These are phyloP conservation scores for Pseudogymnoascus sp. DNA, from an alignment of 2,329 filamentous ascomycete species.

Conservation along the genomic window DNA sequence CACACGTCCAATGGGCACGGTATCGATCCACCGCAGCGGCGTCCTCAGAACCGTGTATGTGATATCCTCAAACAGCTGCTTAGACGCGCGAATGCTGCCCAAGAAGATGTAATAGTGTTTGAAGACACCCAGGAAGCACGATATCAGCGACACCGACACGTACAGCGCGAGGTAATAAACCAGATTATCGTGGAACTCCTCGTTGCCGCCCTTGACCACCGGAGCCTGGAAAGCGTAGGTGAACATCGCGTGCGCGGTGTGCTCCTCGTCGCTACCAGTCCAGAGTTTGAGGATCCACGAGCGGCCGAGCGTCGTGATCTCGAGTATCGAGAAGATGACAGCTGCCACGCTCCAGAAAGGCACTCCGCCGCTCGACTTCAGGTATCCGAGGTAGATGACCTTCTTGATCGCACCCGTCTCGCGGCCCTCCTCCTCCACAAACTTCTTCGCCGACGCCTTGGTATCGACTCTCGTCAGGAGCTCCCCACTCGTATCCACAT, in stretches of 20 bases:
- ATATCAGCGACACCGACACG: constrained; percentile 48
- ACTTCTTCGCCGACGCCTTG: constrained; percentile 54
- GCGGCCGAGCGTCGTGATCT: constrained; percentile 42
- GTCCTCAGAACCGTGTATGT: constrained; percentile 62
- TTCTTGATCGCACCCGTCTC: constrained; percentile 63
- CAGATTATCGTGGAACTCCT: constrained; percentile 34
- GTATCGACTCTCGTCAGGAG: constrained; percentile 44
- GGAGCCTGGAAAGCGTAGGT: constrained; percentile 38
- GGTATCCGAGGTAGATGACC: constrained; percentile 60
- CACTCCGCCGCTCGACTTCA: constrained; percentile 58
- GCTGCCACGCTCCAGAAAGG: constrained; percentile 52
- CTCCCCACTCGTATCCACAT: constrained; percentile 37
- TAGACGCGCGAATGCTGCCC: constrained; percentile 63
- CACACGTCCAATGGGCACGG: constrained; percentile 67
- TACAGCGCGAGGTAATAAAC: constrained; percentile 64
- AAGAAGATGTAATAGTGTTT: constrained; percentile 57
- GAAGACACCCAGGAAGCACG: constrained; percentile 52
- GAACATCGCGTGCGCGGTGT: constrained; percentile 22
- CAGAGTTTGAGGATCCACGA: constrained; percentile 60
- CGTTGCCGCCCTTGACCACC: background rate
- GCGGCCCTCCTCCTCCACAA: constrained; percentile 67
- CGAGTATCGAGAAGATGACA: constrained; percentile 46
- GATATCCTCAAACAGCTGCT: constrained; percentile 58
- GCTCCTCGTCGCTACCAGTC: constrained; percentile 42
- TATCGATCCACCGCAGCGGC: constrained; percentile 74